Base-by-base conservation (phyloP, 2,329 filamentous ascomycete species). In the Metarhizium album region DNA sequence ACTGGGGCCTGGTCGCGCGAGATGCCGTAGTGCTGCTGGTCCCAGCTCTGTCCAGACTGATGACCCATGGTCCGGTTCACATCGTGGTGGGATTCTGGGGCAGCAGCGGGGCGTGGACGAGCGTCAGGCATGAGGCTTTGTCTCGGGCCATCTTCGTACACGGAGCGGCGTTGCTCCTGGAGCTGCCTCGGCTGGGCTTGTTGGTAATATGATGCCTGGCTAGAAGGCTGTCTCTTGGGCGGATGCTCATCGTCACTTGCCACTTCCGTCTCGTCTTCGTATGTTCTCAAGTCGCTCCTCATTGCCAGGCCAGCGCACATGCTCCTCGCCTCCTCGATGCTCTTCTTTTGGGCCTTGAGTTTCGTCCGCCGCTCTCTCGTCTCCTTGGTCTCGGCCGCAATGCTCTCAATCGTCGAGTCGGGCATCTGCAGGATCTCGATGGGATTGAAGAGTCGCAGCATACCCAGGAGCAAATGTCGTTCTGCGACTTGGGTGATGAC, bases 301-400 rank as follows among this genome's bases (percentile, higher is more conserved):
- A 77, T 76, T 7, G 74, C 74, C 16, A 77, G 63, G 51, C 67
- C 68, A 42, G 74, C 73, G 54, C 74, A 76, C 22, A 75, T 70
- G 46, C 69, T 70, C 48, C 70, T 69, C 27, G 74, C 74, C 54
- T 76, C 74, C 42, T 75, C 72, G 47, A 76, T 76, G 1, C 73
- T 72, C 54, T 68, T 65, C 65, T 74, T 75, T 59, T 75, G 73
- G 18, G 61, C 58, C 62, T 74, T 74, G 49, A 77, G 67, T 1
- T 70, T 64, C 54, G 70, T 63, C 48, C 74, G 68, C n/a, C 72
- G 64, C 29, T 77, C 74, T 4, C 74, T 65, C 0, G 73, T 76
- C 62, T 75, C 72, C 65, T 74, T 75, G 58, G 76, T 75, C 63
- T 77, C 74, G 1, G 74, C 73, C 0, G 74, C 73, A 47, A 77